Evolutionary conservation across 1,284 basidiomycete species (phyloP), one percentile per base, ranked within the genome.

Genomic region (Trichosporon coremiiforme): DNA sequence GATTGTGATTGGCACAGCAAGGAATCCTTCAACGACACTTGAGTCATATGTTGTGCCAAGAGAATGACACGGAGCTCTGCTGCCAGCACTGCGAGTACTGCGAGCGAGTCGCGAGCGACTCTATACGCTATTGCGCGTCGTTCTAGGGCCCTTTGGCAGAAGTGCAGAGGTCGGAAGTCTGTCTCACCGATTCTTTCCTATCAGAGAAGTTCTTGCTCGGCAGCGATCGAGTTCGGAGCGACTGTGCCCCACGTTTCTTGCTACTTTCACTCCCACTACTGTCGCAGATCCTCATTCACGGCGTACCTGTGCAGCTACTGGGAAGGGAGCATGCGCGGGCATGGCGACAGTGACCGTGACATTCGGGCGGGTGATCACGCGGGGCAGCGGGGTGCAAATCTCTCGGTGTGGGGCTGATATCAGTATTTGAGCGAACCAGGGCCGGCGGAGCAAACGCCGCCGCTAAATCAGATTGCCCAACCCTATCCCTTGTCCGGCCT

Each of bases 401-500:
- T 33, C 33, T 33, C 33, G 33, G 33, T 53, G 47, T 22, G 47
- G n/a, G 47, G n/a, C 47, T n/a, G n/a, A n/a, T n/a, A 53, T 53
- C 47, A 7, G 36, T 12, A 2, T 8, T 9, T 53, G 20, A 53
- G 17, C 5, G 9, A 47, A n/a, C 12, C 47, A 53, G 47, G 47
- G 20, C 4, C 41, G 20, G 47, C 47, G 47, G 47, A 53, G 47
- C 20, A 53, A 53, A 53, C 47, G 20, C 47, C 47, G 47, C 47
- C 47, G 47, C 47, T 53, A 53, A 53, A 53, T 22, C 20, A 20
- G 47, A 53, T 53, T 20, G 10, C 20, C 45, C 47, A 53, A 53
- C 47, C 22, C 47, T 53, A 53, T 22, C 33, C 47, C 47, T n/a
- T n/a, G n/a, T n/a, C n/a, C n/a, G n/a, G n/a, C n/a, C 47, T 53